A percentile compares a stretch with the other conserved stretches of the same genome.
phyloP scores from a whole-genome alignment of 352 stramenopile species.

The Plasmopara halstedii region DNA sequence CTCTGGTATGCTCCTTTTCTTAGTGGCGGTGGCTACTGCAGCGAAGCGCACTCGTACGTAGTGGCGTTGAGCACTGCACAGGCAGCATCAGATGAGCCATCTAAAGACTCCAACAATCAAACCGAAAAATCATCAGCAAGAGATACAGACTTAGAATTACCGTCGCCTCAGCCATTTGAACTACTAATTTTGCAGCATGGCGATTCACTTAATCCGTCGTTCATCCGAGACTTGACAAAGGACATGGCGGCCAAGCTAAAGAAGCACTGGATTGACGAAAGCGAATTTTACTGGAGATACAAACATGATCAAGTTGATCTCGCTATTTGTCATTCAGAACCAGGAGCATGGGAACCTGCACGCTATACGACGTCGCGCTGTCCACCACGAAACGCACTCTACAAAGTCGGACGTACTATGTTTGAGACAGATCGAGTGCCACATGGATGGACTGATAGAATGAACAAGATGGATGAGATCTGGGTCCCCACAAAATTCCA shows the following conservation, averaged over 20 bases:
- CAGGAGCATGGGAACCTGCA: constrained; percentile 85
- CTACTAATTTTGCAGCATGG: constrained; percentile 61
- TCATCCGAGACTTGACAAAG: constrained; percentile 51
- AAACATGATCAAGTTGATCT: constrained; percentile 37
- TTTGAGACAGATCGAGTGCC: constrained; percentile 93
- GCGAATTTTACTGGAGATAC: constrained; percentile 55
- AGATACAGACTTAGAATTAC: not conserved
- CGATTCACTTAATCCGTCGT: constrained; percentile 55
- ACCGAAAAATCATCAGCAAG: constrained; percentile 6
- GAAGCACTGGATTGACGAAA: constrained; percentile 68
- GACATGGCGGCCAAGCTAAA: constrained; percentile 39
- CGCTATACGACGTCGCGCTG: constrained; percentile 64
- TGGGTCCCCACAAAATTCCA: constrained; percentile 89
- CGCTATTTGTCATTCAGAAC: constrained; percentile 89
- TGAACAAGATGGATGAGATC: constrained; percentile 91
- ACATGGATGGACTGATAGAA: constrained; percentile 76
- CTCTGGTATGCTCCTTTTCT: constrained; percentile 89
- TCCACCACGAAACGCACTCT: constrained; percentile 39
- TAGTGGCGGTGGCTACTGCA: constrained; percentile 89
- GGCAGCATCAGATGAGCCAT: not conserved
- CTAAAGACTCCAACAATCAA: not conserved
- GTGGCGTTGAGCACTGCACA: constrained; percentile 45
- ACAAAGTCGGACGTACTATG: constrained; percentile 88
- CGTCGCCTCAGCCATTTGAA: constrained; percentile 27
- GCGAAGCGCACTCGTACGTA: constrained; percentile 85